Conservation (phyloP, 2,329 filamentous ascomycete genomes). For the Sclerotinia subarctica region DNA sequence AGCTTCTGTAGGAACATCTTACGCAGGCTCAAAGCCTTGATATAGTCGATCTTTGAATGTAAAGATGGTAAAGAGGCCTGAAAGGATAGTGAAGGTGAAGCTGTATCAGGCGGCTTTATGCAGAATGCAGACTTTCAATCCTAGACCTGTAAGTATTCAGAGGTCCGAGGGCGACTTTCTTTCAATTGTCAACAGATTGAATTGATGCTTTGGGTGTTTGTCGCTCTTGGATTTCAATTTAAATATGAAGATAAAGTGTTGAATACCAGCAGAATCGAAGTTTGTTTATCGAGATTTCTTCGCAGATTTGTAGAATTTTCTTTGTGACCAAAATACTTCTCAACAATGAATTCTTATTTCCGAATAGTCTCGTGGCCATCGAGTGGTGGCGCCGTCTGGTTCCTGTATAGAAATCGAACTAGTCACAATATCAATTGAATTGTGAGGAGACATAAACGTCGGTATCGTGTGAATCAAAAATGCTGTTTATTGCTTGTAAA, state of each 20-base stretch:
- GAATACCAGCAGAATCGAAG: background rate
- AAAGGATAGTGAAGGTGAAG: background rate
- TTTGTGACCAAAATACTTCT: constrained; percentile 4
- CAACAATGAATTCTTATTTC: background rate
- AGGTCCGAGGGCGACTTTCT: background rate
- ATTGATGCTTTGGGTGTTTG: constrained; percentile 5
- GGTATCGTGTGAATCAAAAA: background rate
- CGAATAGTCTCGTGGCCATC: constrained; percentile 8
- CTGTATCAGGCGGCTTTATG: background rate
- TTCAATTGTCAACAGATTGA: background rate
- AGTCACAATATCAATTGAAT: background rate
- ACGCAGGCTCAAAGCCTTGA: background rate
- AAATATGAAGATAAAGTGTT: background rate
- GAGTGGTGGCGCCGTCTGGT: background rate
- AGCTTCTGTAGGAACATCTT: constrained; percentile 18
- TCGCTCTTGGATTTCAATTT: constrained; percentile 2
- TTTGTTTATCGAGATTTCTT: background rate
- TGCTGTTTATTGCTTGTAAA: background rate
- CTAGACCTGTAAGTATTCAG: background rate
- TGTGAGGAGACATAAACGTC: background rate
- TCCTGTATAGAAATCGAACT: background rate
- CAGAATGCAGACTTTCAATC: background rate
- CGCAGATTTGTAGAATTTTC: background rate
- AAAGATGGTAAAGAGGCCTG: no score
- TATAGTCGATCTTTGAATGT: no score